Evolutionary conservation across 306 rosid species (phyloP), one percentile per base, ranked within the genome.

Genomic region (Luffa acutangula): DNA sequence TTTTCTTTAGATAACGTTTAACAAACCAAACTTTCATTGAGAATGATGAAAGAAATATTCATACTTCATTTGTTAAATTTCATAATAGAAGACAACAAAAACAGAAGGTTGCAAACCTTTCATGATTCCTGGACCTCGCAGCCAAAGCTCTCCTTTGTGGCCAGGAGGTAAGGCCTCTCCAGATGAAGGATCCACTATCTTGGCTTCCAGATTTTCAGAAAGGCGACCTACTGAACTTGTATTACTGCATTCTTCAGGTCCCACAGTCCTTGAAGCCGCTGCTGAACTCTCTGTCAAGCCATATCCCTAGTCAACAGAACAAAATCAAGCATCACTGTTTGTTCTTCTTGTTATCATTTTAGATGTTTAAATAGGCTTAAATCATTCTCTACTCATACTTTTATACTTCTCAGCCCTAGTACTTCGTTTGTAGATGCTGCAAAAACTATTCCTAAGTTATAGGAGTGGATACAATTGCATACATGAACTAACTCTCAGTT

Each of bases 91-190:
- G 75, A 25, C 36, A 11, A 75, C 73, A 52, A 15, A 41, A 72
- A 54, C 7, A 43, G 74, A 39, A 31, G 59, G 4, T 56, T 39
- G 57, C 60, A 31, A 31, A 88, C 97, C 93, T 83, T 89, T 87
- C 98, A 95, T 95, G 80, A 95, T 64, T 12, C 89, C 80, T 51
- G 97, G 97, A 64, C 97, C 98, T 79, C 97, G 85, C 52, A 95
- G 53, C 97, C 97, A 92, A 3, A 95, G 90, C 82, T 95, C 98
- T 6, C 98, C 98, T 78, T 14, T 84, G 31, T 81, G 90, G 20
- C 89, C 88, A 57, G 97, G 97, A 76, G 88, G 83, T 73, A 95
- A 88, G 1, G 91, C 80, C 74, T 89, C 86, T 43, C 96, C 96
- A 21, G 89, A 87, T 41, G 7, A 83, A 21, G 96, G 90, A 66